Evolutionary conservation across 495 filamentous ascomycete species (phyloP), one percentile per base, ranked within the genome.

Genomic region (Immersiella caudata): DNA sequence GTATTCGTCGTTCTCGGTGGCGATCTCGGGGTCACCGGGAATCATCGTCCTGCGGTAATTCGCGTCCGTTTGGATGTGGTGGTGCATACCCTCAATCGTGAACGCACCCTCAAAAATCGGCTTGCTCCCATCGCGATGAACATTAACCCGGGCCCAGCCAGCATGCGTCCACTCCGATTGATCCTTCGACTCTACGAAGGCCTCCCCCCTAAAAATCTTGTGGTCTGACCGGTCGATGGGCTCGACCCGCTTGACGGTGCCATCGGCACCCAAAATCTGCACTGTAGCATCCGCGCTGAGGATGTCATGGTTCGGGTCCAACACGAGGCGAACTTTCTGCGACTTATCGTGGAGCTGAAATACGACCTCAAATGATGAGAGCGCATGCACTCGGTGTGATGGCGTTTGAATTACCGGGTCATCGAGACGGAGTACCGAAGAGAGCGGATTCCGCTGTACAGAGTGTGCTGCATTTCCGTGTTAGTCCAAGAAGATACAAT

Each of bases 101-200:
- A 99, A 98, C 2, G 91, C 90, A 27, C 96, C 95, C 78, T 97
- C 92, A 68, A 99, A 98, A 8, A 97, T 77, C 26, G 95, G 96
- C 40, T 85, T 73, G 20, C 79, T 69, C 2, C 95, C 95, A 80
- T 99, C 95, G 69, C 81, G 83, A 70, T 83, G 82, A 35, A 99
- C 79, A 60, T 89, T 85, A 57, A 97, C 88, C 69, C 95, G 86
- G 26, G 93, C 90, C 92, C 91, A 97, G 55, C 95, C 95, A 21
- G 87, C 89, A 70, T 90, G 87, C 51, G 86, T 86, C 94, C 93
- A 97, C 68, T 87, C 85, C 12, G 81, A 63, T 79, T 87, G 75
- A 74, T 79, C 66, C 11, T 86, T 81, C 21, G 85, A 82, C 67
- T 88, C 86, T 58, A 93, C 73, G 83, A 91, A 93, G 11, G 92